Evolutionary conservation across 352 stramenopile genomes (phyloP), one percentile per base, ranked within the genome.

Genomic region (Globisporangium paroecandrum): DNA sequence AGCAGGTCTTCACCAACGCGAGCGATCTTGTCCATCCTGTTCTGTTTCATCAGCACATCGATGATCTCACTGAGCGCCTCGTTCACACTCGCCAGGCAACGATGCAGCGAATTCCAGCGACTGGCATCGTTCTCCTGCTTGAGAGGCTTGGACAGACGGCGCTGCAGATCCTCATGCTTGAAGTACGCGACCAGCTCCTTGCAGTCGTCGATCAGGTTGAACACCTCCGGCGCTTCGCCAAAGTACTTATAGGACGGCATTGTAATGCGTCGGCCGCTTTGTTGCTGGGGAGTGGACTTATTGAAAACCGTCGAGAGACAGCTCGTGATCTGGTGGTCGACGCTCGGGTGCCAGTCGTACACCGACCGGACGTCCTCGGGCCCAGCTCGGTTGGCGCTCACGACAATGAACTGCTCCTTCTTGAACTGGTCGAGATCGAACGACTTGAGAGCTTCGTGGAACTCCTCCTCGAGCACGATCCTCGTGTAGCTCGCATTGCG

Each of bases 161-260:
- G 54, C 27, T 36, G 24, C 54, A 59, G 25, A 8, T 24, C 32
- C 15, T 32, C 25, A 15, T 15, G 0, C 27, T 59, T 34, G 27
- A 59, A 59, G 54, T 41, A 59, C 13, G 54, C 54, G 1, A 59
- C 54, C 15, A 59, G 27, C 2, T 59, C 15, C 54, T 38, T 59
- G 15, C 54, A 59, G 54, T 59, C 54, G 25, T 59, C 54, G 15
- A 59, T 59, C 24, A 59, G 22, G 54, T 59, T 38, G 54, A 59
- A 59, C 6, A 59, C 25, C 27, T 36, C 54, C 15, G 54, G 54
- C 54, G 54, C 54, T 12, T 59, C 18, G 15, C 8, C 27, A 18
- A 41, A 59, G 54, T 59, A 59, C n/a, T 34, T 59, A 27, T 59
- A 41, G 27, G 20, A 59, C 15, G 54, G 54, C 13, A 27, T 51